Base-by-base conservation (phyloP, 306 rosid species). In the Quercus berberidifolia region DNA sequence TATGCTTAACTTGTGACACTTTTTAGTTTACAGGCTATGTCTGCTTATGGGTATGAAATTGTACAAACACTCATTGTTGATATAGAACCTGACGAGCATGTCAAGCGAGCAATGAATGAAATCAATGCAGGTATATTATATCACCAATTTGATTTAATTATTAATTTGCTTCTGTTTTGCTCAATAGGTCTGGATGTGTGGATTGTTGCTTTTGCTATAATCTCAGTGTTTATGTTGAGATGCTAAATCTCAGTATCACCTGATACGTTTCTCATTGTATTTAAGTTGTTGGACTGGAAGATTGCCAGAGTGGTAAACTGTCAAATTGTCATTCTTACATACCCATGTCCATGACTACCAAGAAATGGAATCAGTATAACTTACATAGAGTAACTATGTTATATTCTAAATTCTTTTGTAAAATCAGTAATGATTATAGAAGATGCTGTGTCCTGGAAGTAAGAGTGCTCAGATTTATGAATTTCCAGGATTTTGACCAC, bases 71-170 rank as follows among this genome's bases (percentile, higher is more conserved):
- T 94, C 71, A 92, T 94, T 75, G 88, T 90, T 63, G 97, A 94
- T 77, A 91, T 92, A 71, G 97, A 91, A 82, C 99, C 99, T 51
- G 97, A 92, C 57, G 97, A 78, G 80, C 97, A 84, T 81, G 97
- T 92, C 69, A 94, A 94, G 88, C 89, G 92, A 69, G 99, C 99
- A 72, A 94, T 94, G 99, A 94, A 94, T 75, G 97, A 94, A 84
- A 94, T 94, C 80, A 94, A 92, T 77, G 99, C 99, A 18, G 98
- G 98, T 92, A 87, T 62, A 52, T 30, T 77, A 74, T 63, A 68
- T 78, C 78, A 26, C 33, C 33, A 68, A 72, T 21, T 55, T 63
- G 57, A 70, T 67, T 51, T 5, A 38, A 38, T 65, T 31, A 41
- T 76, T 74, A 46, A 71, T 9, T 86, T 41, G 3, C 56, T 55